Percentiles rank a stretch among this genome's conserved stretches.
Evolutionary conservation across 148 eudicot genomes (phyloP).

Genomic region (Oxyria digyna): DNA sequence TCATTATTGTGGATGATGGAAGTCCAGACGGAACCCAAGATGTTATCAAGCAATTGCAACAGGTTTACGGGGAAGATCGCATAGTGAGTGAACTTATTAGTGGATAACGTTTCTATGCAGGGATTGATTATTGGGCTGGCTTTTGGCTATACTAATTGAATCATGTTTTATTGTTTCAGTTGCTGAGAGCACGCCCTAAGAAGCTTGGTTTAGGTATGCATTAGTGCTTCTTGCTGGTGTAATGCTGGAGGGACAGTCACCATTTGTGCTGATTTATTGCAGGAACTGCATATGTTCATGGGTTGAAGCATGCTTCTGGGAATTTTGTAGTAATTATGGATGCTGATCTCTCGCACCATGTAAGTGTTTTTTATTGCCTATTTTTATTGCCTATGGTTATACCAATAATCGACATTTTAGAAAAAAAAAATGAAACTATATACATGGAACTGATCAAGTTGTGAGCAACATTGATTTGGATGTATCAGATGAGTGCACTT

Average conservation of each 20-base stretch:
- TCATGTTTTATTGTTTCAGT: slow-evolving; percentile 27
- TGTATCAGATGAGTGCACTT: not conserved
- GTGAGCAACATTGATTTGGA: not conserved
- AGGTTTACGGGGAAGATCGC: slow-evolving; percentile 78
- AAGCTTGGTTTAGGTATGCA: slow-evolving; percentile 89
- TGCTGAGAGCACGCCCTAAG: slow-evolving; percentile 79
- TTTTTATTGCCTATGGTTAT: not conserved
- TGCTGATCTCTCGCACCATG: slow-evolving; percentile 80
- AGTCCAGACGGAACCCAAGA: slow-evolving; percentile 99
- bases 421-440: not conserved
- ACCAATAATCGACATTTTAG: not conserved
- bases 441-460: not conserved
- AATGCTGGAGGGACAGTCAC: not conserved
- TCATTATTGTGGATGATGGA: slow-evolving; percentile 94
- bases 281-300: slow-evolving; percentile 75
- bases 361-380: slow-evolving; percentile 19
- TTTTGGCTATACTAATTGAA: not conserved
- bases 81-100: slow-evolving; percentile 34
- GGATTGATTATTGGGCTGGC: not conserved
- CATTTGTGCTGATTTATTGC: slow-evolving; percentile 11
- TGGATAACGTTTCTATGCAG: not conserved
- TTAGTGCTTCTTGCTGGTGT: slow-evolving; percentile 8
- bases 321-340: slow-evolving; percentile 71
- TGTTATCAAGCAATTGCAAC: slow-evolving; percentile 78
- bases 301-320: slow-evolving; percentile 65